A percentile compares a stretch with the other conserved stretches of the same genome.
phyloP scores from a whole-genome alignment of 2,329 filamentous ascomycete species.

The Teratosphaeria gauchensis region DNA sequence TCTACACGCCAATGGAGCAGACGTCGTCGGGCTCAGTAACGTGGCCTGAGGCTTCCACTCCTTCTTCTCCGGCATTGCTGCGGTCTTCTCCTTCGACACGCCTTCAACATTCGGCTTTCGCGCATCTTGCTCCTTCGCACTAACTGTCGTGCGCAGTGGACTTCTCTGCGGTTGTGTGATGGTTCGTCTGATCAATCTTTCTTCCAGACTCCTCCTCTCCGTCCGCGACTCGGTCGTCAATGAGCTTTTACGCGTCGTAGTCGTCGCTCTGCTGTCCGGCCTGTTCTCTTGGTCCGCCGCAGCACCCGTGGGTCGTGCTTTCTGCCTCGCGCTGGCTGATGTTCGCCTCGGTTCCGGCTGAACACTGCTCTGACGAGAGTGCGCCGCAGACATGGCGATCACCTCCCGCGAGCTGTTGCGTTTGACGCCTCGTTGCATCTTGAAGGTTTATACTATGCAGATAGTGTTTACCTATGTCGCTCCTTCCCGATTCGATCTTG shows the following conservation, averaged over 20 bases:
- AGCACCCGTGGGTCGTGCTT: conserved; percentile 4
- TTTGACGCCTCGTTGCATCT: not conserved
- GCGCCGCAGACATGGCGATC: conserved; percentile 3
- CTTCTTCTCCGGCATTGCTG: not conserved
- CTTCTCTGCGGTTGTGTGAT: not conserved
- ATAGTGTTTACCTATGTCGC: not conserved
- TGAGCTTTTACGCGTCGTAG: conserved; percentile 4
- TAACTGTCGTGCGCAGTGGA: not conserved
- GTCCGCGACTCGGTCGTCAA: conserved; percentile 9
- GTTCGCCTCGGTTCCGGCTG: conserved; percentile 7
- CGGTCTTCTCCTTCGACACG: conserved; percentile 1
- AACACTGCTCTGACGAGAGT: conserved; percentile 5
- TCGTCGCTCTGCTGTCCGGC: conserved; percentile 6
- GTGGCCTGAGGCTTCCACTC: conserved; percentile 72
- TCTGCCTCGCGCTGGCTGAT: conserved; percentile 6
- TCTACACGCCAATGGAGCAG: conserved; percentile 61
- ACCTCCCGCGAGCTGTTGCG: not conserved
- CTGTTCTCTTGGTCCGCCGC: conserved; percentile 4
- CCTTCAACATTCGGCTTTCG: not conserved
- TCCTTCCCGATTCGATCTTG: not conserved
- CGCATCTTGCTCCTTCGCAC: not conserved
- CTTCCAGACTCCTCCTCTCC: conserved; percentile 6
- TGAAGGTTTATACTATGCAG: not conserved
- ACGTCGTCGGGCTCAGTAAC: conserved; percentile 53
- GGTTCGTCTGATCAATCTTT: conserved; percentile 6